Base-by-base conservation (phyloP, 2,329 filamentous ascomycete genomes). In the Aspergillus tamarii region DNA sequence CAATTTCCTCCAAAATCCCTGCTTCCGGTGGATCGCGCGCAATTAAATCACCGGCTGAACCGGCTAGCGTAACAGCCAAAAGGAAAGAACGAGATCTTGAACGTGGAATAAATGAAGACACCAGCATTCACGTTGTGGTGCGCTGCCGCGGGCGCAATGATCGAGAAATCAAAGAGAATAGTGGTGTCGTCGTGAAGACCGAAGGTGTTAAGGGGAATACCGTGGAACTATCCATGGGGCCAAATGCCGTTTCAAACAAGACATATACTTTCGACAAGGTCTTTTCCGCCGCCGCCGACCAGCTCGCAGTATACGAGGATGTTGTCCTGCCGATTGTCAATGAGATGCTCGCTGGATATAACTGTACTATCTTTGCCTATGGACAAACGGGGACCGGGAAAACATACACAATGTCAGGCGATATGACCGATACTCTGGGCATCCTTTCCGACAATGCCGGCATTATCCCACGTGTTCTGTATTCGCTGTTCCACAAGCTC, bases 341-440 rank as follows among this genome's bases (percentile, higher is more conserved):
- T 70, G 94, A 99, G 93, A 97, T 98, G 85, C 86, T 99, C 48
- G 87, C 89, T 28, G 95, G 95, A 59, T 98, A 92, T 81, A 99
- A 99, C 78, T 99, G 95, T 81, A 99, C 95, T 6, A 97, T 99
- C 64, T 99, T 99, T 73, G 95, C 95, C 39, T 99, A 99, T 77
- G 95, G 95, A 30, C 95, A 99, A 78, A 99, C 95, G 0, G 95
- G 95, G 52, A 99, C 95, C 0, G 95, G 95, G 71, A 99, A 99
- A 79, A 99, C 95, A 16, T 99, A 99, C 79, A 99, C 95, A 28
- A 99, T 99, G 95, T 97, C 94, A 0, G 95, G 95, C 61, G 94
- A 99, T 77, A 97, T 99, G 88, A 92, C 87, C 16, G 92, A 97
- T 71, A 92, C 88, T 0, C 80, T 93, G 43, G 93, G 94, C 1